Conservation (phyloP, 225 moss, liverwort and hornwort species). For the Pseudisothecium myosuroides region DNA sequence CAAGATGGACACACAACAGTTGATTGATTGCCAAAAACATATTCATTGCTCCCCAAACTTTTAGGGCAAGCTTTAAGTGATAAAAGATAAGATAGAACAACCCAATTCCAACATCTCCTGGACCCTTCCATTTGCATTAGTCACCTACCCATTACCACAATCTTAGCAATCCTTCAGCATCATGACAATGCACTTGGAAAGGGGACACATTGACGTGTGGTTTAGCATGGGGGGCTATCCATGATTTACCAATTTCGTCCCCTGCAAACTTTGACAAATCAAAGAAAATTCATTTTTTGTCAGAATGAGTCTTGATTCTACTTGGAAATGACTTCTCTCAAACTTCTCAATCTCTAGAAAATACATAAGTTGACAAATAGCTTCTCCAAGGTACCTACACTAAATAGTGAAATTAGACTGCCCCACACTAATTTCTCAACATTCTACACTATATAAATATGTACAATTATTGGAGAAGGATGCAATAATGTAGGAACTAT, state of each 20-base stretch:
- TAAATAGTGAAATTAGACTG: too few species aligned
- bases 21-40: neutral
- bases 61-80: neutral
- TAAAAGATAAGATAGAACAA: neutral
- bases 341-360: neutral
- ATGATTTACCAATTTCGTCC: accelerated
- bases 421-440: too few species aligned
- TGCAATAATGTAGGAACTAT: too few species aligned
- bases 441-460: too few species aligned
- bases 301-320: neutral
- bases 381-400: neutral
- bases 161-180: neutral
- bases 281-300: neutral
- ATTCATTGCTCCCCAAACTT: accelerated
- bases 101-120: accelerated
- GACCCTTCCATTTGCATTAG: accelerated
- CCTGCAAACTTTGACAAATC: neutral
- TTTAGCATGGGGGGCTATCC: neutral
- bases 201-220: accelerated
- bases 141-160: neutral
- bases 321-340: neutral
- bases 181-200: neutral
- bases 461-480: too few species aligned
- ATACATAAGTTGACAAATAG: neutral
- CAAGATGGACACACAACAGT: accelerated